Base-by-base conservation (phyloP, 495 filamentous ascomycete species). In the Penicillium steckii region DNA sequence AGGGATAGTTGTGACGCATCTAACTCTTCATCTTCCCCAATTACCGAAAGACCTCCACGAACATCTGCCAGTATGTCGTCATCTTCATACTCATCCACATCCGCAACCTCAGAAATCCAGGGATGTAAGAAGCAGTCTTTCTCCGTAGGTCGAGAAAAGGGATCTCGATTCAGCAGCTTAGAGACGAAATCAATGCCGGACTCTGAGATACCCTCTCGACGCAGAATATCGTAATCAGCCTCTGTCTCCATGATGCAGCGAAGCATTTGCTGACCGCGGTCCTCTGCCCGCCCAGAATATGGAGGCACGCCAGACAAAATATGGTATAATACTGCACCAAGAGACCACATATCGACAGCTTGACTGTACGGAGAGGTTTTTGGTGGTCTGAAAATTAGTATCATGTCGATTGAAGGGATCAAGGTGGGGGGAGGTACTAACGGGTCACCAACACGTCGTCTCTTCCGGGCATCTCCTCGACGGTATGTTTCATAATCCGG, bases 321-420 rank as follows among this genome's bases (percentile, higher is more conserved):
- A 56, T 87, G 90, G 68, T 88, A 97, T 4, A 97, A 71, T 1
- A 98, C 94, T 27, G 89, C 93, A 26, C 88, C 95, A 35, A 95
- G 79, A 10, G 93, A 96, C 91, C 92, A 98, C 55, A 94, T 87
- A 61, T 98, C 94, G 18, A 97, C 89, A 3, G 90, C 87, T 45
- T 95, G 87, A 58, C 83, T 85, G 66, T 98, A 98, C 7, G 87
- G 80, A 45, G 71, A 73, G 7, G 75, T 76, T 63, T 74, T 74
- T 1, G 69, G 61, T 0, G 67, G 69, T 26, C 75, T 78, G 40
- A 32, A 19, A 18, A 50, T 75, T 49, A 70, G 69, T 42, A 43
- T 24, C 18, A 7, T 19, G 44, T 15, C 6, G 2, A 33, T 41
- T 13, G 17, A 46, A 27, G 2, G 9, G 18, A 12, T 1, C 8